Percentiles rank a stretch among this genome's conserved stretches.
phyloP scores from a whole-genome alignment of 495 filamentous ascomycete genomes.

The Cercophora sp. region DNA sequence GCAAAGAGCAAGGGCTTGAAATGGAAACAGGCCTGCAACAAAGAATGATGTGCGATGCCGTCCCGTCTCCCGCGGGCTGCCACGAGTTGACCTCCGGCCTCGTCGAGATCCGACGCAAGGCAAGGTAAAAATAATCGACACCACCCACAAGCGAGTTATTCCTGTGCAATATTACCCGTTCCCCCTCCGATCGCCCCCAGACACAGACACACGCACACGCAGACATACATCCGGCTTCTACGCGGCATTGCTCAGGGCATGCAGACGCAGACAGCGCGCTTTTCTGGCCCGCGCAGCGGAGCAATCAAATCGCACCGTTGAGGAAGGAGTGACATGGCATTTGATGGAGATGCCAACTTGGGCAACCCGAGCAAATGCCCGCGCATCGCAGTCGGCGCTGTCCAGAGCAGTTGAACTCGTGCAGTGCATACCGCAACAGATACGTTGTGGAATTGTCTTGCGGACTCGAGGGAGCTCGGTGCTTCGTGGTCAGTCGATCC shows the following conservation, averaged over 20 bases:
- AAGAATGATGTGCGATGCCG: slow-evolving; percentile 13
- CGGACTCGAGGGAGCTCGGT: too few relatives aligned
- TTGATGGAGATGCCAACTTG: slow-evolving; percentile 7
- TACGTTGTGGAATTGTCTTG: too few relatives aligned
- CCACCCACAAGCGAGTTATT: not conserved
- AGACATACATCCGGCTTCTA: too few relatives aligned
- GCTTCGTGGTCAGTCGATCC: not conserved
- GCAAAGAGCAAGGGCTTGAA: not conserved
- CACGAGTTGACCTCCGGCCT: slow-evolving; percentile 1
- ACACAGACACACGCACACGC: not conserved
- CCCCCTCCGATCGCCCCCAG: not conserved
- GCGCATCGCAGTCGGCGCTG: too few relatives aligned
- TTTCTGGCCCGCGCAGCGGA: not conserved
- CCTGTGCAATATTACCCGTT: not conserved
- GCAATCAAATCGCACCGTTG: not conserved
- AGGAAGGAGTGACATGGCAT: too few relatives aligned
- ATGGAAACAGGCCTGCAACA: slow-evolving; percentile 10
- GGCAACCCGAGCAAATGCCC: slow-evolving; percentile 8
- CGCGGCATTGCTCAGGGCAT: too few relatives aligned
- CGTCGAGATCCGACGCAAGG: slow-evolving; percentile 1
- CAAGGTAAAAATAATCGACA: slow-evolving; percentile 8
- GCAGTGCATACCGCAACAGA: too few relatives aligned
- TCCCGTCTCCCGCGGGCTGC: slow-evolving; percentile 5
- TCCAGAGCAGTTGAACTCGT: too few relatives aligned
- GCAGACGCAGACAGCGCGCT: too few relatives aligned